Conservation (phyloP, 345 rosid species). For the Mercurialis annua region DNA sequence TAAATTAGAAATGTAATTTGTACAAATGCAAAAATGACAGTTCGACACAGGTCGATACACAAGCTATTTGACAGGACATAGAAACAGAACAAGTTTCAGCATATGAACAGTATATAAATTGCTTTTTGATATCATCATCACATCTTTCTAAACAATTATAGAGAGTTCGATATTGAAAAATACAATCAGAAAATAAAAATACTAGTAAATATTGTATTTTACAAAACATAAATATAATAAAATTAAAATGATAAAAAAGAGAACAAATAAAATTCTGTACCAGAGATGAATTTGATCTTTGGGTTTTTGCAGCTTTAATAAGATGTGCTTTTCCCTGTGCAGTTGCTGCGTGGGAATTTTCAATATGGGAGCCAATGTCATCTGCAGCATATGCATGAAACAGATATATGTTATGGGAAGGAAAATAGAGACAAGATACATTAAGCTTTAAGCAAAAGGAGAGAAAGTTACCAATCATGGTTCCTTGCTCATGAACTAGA, state of each 20-base stretch:
- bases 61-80: background rate
- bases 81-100: background rate
- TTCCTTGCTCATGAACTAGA: constrained; percentile 88
- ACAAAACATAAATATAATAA: too few relatives aligned
- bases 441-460: background rate
- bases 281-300: constrained; percentile 89
- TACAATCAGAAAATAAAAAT: background rate
- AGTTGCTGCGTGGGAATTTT: constrained; percentile 68
- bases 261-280: constrained; percentile 45
- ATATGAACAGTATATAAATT: background rate
- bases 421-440: background rate
- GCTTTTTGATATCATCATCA: background rate
- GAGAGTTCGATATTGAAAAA: background rate
- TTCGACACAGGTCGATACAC: background rate
- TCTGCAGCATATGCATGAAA: constrained; percentile 39
- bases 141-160: background rate
- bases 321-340: constrained; percentile 76
- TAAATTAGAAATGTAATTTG: background rate
- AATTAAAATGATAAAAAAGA: background rate
- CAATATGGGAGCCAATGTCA: constrained; percentile 76
- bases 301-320: constrained; percentile 73
- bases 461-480: constrained; percentile 63
- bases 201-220: too few relatives aligned
- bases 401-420: background rate
- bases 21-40: background rate